These are phyloP conservation scores for Phytophthora vignae DNA, from an alignment of 352 stramenopile species.

Conservation along the genomic window DNA sequence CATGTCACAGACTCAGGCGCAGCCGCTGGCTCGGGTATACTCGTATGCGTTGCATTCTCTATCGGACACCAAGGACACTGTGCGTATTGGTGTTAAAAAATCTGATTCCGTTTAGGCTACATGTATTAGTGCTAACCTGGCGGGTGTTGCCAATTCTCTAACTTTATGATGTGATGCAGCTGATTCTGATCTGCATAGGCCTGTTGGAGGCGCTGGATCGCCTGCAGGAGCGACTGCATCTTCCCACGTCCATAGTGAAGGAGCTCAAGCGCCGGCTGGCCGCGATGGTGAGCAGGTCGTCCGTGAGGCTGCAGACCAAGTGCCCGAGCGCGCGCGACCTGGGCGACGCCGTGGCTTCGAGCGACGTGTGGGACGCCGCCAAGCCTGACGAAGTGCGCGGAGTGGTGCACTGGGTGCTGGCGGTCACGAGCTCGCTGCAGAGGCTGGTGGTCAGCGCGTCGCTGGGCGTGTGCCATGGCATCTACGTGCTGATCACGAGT, in stretches of 20 bases:
- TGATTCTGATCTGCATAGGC: constrained; percentile 81
- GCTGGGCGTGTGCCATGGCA: constrained; percentile 64
- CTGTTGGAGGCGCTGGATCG: constrained; percentile 80
- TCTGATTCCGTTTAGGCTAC: constrained; percentile 10
- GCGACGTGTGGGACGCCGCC: constrained; percentile 58
- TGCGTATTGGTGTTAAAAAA: constrained; percentile 23
- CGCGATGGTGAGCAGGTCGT: constrained; percentile 72
- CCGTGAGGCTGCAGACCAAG: constrained; percentile 39
- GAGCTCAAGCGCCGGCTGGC: constrained; percentile 73
- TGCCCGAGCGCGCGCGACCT: constrained; percentile 39
- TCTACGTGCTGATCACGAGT: constrained; percentile 83
- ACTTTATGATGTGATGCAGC: constrained; percentile 36
- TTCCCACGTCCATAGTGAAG: constrained; percentile 76
- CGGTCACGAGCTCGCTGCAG: constrained; percentile 68
- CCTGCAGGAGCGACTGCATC: constrained; percentile 72
- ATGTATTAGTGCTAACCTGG: constrained; percentile 11
- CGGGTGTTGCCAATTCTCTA: background rate
- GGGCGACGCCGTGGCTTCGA: constrained; percentile 62
- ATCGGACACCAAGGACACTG: constrained; percentile 78
- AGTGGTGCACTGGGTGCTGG: constrained; percentile 73
- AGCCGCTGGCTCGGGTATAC: constrained; percentile 50
- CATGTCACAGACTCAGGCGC: constrained; percentile 37
- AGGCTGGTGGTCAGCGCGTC: constrained; percentile 55
- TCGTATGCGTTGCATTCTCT: constrained; percentile 71
- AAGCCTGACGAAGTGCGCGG: constrained; percentile 72